phyloP scores from a whole-genome alignment of 2,329 filamentous ascomycete species.

The Achaetomium macrosporum region DNA sequence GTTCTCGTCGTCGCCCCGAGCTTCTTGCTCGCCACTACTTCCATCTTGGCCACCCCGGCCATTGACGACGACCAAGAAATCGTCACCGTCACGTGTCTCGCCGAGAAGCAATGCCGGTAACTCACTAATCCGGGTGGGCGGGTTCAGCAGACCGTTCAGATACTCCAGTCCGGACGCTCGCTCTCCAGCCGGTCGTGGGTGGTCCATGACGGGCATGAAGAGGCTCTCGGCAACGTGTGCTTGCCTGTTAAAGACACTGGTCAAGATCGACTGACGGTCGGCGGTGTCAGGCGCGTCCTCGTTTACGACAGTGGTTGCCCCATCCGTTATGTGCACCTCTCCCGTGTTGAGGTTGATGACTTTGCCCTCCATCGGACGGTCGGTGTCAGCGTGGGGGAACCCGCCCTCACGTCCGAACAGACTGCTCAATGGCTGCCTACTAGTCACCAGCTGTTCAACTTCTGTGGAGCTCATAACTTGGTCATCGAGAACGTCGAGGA shows the following conservation, averaged over 20 bases:
- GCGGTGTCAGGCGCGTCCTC: slow-evolving; percentile 56
- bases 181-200: slow-evolving; percentile 22
- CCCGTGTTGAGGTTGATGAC: slow-evolving; percentile 53
- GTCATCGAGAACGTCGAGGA: slow-evolving; percentile 70
- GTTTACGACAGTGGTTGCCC: slow-evolving; percentile 50
- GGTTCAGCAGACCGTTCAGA: slow-evolving; percentile 40
- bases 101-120: slow-evolving; percentile 37
- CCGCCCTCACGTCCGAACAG: slow-evolving; percentile 67
- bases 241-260: slow-evolving; percentile 39
- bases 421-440: slow-evolving; percentile 69
- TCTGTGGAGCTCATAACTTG: slow-evolving; percentile 70
- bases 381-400: slow-evolving; percentile 57
- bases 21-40: slow-evolving; percentile 12
- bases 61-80: slow-evolving; percentile 21
- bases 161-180: slow-evolving; percentile 35
- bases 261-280: slow-evolving; percentile 55
- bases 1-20: slow-evolving; percentile 5
- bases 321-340: slow-evolving; percentile 58
- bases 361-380: slow-evolving; percentile 62
- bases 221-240: slow-evolving; percentile 12
- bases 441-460: slow-evolving; percentile 68
- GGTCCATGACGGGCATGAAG: slow-evolving; percentile 22
- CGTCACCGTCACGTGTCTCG: slow-evolving; percentile 24
- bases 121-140: slow-evolving; percentile 40
- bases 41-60: slow-evolving; percentile 19